Percentiles rank a stretch among this genome's conserved stretches.
These are phyloP conservation scores for Malus hybrid DNA, from an alignment of 331 rosid genomes.

Conservation along the genomic window DNA sequence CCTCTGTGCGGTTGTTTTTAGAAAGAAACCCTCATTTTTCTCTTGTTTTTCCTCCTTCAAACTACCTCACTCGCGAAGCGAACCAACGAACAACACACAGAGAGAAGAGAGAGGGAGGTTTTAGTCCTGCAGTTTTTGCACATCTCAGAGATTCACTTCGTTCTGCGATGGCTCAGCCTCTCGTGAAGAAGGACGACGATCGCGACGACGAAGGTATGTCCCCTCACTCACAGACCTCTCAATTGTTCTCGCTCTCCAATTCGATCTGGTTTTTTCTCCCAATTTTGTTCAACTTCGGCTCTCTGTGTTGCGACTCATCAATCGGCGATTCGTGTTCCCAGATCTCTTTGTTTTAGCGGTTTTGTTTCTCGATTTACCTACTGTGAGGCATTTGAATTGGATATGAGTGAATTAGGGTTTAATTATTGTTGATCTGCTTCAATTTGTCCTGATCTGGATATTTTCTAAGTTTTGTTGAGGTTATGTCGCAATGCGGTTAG, in stretches of 20 bases:
- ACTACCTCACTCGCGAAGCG: no score
- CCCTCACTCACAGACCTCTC: not conserved
- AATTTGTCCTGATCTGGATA: constrained; percentile 24
- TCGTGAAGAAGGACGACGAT: constrained; percentile 95
- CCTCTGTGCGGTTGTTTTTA: no score
- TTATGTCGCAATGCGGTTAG: constrained; percentile 27
- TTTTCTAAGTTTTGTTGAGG: not conserved
- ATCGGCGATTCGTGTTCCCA: constrained; percentile 28
- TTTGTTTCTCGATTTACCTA: not conserved
- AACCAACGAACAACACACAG: no score
- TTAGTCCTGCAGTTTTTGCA: not conserved
- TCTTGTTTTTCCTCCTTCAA: no score
- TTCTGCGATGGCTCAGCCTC: constrained; percentile 75
- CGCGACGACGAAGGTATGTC: constrained; percentile 90
- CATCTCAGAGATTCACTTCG: constrained; percentile 50
- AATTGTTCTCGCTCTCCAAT: not conserved
- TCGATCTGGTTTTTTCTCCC: constrained; percentile 24
- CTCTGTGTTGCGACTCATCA: constrained; percentile 8
- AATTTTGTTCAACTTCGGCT: not conserved
- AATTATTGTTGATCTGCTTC: constrained; percentile 16
- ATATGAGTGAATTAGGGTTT: constrained; percentile 24
- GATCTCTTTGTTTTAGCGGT: constrained; percentile 42
- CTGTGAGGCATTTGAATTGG: constrained; percentile 5
- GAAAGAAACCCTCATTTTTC: no score
- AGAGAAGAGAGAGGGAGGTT: not conserved